Conservation (phyloP, 345 rosid species). For the Sisymbrium altissimum region DNA sequence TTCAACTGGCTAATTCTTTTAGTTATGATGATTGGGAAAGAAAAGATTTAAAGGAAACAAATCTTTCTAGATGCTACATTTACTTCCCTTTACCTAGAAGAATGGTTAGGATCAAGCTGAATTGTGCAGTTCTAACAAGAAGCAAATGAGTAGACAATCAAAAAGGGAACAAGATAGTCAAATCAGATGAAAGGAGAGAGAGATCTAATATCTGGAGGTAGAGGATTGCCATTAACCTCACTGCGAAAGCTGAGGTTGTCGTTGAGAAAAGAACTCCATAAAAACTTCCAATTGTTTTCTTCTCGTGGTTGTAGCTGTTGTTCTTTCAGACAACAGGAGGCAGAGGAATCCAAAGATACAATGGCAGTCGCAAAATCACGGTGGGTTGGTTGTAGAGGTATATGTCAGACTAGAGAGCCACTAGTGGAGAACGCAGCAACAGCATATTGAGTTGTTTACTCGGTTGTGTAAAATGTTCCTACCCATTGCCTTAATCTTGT, state of each 20-base stretch:
- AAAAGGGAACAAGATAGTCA: background rate
- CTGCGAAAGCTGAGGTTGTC: background rate
- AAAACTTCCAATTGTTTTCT: background rate
- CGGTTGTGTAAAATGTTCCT: constrained; percentile 49
- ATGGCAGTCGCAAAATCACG: background rate
- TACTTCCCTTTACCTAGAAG: background rate
- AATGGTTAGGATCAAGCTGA: background rate
- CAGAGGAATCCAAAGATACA: background rate
- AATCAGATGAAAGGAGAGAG: background rate
- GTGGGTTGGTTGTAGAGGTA: background rate
- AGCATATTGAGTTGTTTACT: background rate
- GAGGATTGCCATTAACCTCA: background rate
- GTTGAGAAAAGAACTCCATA: background rate
- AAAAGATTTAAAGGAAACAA: background rate
- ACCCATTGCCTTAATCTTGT: constrained; percentile 63
- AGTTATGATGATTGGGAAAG: constrained; percentile 16
- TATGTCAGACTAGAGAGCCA: background rate
- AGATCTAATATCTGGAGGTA: background rate
- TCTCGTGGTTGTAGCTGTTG: background rate
- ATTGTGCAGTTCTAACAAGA: background rate
- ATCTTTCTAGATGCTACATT: background rate
- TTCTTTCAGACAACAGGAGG: background rate
- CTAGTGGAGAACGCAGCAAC: background rate
- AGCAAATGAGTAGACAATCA: background rate
- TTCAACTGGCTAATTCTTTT: background rate